Conservation (phyloP, 352 stramenopile species). For the Pythium coloratum region DNA sequence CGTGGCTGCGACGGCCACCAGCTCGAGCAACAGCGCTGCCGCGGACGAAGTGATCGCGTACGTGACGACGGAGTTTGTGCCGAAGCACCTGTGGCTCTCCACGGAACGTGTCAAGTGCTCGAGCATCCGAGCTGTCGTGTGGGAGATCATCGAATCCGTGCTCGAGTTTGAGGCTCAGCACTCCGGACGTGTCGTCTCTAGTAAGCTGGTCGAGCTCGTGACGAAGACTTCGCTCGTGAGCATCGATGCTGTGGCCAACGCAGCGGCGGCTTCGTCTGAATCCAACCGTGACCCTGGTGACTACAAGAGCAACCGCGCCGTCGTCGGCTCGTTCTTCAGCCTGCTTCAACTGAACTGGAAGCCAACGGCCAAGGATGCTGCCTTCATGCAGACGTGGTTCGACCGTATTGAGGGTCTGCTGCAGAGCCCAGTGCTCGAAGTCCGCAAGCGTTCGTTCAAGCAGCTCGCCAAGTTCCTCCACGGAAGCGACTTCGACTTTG, state of each 20-base stretch:
- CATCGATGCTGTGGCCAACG: slow-evolving; percentile 8
- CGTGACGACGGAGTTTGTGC: slow-evolving; percentile 37
- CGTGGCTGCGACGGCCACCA: not conserved
- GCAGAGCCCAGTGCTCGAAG: slow-evolving; percentile 47
- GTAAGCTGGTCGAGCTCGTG: slow-evolving; percentile 10
- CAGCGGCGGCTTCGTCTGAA: not conserved
- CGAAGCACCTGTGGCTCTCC: slow-evolving; percentile 53
- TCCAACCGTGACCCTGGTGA: slow-evolving; percentile 19
- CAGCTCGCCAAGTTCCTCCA: slow-evolving; percentile 38
- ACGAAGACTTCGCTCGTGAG: not conserved
- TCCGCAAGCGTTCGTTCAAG: slow-evolving; percentile 63
- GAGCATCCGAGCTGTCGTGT: slow-evolving; percentile 48
- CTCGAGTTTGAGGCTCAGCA: slow-evolving; percentile 31
- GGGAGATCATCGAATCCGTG: slow-evolving; percentile 51
- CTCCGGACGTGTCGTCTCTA: not conserved
- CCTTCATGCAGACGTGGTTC: slow-evolving; percentile 17
- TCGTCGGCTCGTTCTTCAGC: slow-evolving; percentile 28
- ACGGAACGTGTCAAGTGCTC: slow-evolving; percentile 30
- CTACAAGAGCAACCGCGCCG: slow-evolving; percentile 24
- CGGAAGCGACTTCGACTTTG: slow-evolving; percentile 11
- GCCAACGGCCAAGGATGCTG: slow-evolving; percentile 5
- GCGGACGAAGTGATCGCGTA: slow-evolving; percentile 33
- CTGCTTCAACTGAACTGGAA: slow-evolving; percentile 14
- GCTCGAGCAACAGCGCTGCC: slow-evolving; percentile 7
- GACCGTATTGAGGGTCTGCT: slow-evolving; percentile 33